These are phyloP conservation scores for Crithidia sp. DNA, from an alignment of 208 protist species.

Conservation along the genomic window DNA sequence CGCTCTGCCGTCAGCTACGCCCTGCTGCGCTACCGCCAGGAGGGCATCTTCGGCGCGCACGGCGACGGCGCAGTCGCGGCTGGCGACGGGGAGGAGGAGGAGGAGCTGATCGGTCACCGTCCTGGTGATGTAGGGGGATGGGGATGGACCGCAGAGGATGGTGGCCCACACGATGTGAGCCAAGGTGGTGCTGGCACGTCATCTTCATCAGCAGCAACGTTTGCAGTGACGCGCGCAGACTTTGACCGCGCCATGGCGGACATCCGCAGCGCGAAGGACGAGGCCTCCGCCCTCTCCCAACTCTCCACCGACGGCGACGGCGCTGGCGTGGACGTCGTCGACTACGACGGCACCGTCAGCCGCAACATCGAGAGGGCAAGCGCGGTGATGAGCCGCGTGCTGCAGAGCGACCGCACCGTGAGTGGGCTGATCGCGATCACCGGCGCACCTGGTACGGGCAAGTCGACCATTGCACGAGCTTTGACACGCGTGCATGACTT, in stretches of 20 bases:
- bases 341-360: constrained; percentile 63
- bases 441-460: constrained; percentile 67
- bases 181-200: neutral
- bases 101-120: constrained; percentile 21
- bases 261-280: constrained; percentile 49
- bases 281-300: constrained; percentile 28
- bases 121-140: neutral
- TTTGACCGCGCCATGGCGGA: constrained; percentile 46
- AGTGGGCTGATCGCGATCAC: constrained; percentile 54
- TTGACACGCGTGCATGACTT: constrained; percentile 38
- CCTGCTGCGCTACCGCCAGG: constrained; percentile 65
- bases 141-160: neutral
- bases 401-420: constrained; percentile 43
- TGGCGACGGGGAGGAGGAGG: neutral
- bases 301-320: constrained; percentile 31
- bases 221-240: constrained; percentile 23
- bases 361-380: constrained; percentile 25
- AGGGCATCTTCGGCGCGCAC: constrained; percentile 8
- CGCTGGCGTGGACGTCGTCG: constrained; percentile 28
- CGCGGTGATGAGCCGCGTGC: constrained; percentile 36
- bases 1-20: constrained; percentile 85
- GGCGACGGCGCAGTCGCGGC: neutral
- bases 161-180: no score
- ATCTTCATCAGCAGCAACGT: neutral
- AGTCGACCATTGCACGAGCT: constrained; percentile 54